A percentile compares a stretch with the other conserved stretches of the same genome.
These are phyloP conservation scores for Arachis stenosperma DNA, from an alignment of 306 rosid species.

Conservation along the genomic window DNA sequence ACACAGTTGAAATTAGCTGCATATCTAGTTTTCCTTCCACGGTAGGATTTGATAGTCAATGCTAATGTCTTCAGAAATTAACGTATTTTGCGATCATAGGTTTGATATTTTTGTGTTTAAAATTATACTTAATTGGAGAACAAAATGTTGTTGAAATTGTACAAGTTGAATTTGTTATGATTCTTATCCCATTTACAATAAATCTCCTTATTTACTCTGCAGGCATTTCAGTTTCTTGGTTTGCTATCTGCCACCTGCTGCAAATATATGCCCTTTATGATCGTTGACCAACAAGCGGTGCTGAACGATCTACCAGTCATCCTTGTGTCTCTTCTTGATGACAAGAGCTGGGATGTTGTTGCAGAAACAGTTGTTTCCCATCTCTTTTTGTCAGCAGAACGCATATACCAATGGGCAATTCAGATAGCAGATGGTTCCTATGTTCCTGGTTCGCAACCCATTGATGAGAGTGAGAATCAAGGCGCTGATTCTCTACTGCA, in stretches of 20 bases:
- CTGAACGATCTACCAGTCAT: slow-evolving; percentile 80
- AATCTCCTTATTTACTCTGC: slow-evolving; percentile 36
- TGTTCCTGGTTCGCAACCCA: slow-evolving; percentile 49
- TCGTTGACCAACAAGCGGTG: slow-evolving; percentile 62
- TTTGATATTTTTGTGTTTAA: slow-evolving; percentile 4
- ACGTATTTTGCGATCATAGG: neutral
- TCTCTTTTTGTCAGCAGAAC: slow-evolving; percentile 69
- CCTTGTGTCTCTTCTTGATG: slow-evolving; percentile 69
- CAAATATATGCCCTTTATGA: slow-evolving; percentile 87
- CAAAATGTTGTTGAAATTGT: neutral
- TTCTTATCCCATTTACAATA: slow-evolving; percentile 18
- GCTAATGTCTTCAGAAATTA: slow-evolving; percentile 24
- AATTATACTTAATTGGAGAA: slow-evolving; percentile 11
- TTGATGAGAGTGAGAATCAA: slow-evolving; percentile 74
- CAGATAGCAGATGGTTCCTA: slow-evolving; percentile 40
- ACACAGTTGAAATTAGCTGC: slow-evolving; percentile 86
- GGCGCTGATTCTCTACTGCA: slow-evolving; percentile 53
- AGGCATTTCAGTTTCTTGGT: slow-evolving; percentile 78
- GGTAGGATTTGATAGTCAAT: slow-evolving; percentile 54
- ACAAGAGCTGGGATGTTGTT: slow-evolving; percentile 56
- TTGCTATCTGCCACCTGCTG: slow-evolving; percentile 76
- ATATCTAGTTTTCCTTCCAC: slow-evolving; percentile 78
- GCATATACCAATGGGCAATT: slow-evolving; percentile 59
- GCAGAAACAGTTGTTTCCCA: slow-evolving; percentile 59
- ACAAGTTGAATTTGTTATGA: slow-evolving; percentile 23